Percentiles rank a stretch among this genome's conserved stretches.
Evolutionary conservation across 2,329 filamentous ascomycete species (phyloP).

Genomic region (Hymenoscyphus linearis): DNA sequence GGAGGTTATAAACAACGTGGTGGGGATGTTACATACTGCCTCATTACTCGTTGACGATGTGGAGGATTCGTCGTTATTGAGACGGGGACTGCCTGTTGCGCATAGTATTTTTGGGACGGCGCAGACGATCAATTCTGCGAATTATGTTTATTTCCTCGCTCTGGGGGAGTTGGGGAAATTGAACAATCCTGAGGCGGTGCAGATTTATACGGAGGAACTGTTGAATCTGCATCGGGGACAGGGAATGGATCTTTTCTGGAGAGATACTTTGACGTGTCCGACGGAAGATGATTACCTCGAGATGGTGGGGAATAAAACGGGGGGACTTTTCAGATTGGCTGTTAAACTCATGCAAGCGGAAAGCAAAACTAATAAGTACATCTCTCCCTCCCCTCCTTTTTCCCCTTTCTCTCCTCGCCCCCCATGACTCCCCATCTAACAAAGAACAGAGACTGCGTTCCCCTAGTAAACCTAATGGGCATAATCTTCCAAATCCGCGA

Average conservation of each 20-base stretch:
- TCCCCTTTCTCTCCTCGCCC: conserved; percentile 1
- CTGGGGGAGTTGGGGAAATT: conserved; percentile 70
- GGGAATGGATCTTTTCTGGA: conserved; percentile 89
- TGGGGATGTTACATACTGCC: conserved; percentile 82
- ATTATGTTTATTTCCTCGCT: conserved; percentile 82
- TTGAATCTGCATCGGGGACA: conserved; percentile 81
- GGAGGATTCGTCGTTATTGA: conserved; percentile 72
- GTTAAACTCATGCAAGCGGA: conserved; percentile 87
- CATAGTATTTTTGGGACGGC: conserved; percentile 80
- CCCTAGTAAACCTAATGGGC: conserved; percentile 79
- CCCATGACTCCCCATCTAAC: conserved; percentile 5
- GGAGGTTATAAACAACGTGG: conserved; percentile 69
- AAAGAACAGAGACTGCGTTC: conserved; percentile 65
- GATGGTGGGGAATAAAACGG: conserved; percentile 90
- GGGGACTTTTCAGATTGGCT: conserved; percentile 76
- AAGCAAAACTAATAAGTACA: conserved; percentile 41
- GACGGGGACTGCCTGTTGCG: conserved; percentile 74
- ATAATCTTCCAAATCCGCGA: conserved; percentile 87
- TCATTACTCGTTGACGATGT: conserved; percentile 84
- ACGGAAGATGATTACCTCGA: conserved; percentile 88
- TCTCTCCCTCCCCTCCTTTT: background rate
- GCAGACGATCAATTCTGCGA: conserved; percentile 86
- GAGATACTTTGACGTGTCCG: conserved; percentile 76
- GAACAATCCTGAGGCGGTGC: conserved; percentile 59
- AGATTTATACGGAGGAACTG: conserved; percentile 76